Base-by-base conservation (phyloP, 805 yeast species). In the Candida xiaguanensis region DNA sequence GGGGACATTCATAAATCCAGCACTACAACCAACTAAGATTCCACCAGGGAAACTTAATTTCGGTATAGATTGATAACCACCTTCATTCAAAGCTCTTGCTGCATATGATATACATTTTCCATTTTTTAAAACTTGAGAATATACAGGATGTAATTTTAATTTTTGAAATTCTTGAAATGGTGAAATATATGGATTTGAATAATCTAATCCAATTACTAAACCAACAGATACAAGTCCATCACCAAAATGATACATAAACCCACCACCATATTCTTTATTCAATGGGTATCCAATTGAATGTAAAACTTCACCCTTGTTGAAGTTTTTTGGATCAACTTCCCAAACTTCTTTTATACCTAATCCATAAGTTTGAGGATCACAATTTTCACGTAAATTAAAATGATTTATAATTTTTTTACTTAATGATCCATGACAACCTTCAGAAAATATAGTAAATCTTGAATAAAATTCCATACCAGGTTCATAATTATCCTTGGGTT, bases 401-500 rank as follows among this genome's bases (percentile, higher is more conserved):
- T 81, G 78, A 39, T 73, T 66, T 38, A 91, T 82, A 0, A 78
- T 82, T 55, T 84, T 77, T 58, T 93, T 91, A 9, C 90, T 72
- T 39, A 93, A 67, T 1, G 96, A 89, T 0, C 99, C 99, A 62
- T 90, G 98, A 58, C 99, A 93, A n/a, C 99, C 99, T 65, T 93
- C 99, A 4, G 96, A 96, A 23, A 93, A 72, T 13, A 93, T 84
- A 0, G 97, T 90, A 43, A 82, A 71, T 51, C 93, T 78, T 4
- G 99, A 87, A 50, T 83, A 93, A 61, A 93, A 93, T 61, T 88
- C 98, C 96, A 93, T 86, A 18, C 99, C 99, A 48, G 95, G 75
- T 62, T 93, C 96, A 61, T 87, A 93, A n/a, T 77, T 70, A 47
- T 76, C 85, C 52, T 82, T 85, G 22, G 96, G 95, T 24, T 67